phyloP scores from a whole-genome alignment of 139 green algal species.

The Asterochloris sp. region DNA sequence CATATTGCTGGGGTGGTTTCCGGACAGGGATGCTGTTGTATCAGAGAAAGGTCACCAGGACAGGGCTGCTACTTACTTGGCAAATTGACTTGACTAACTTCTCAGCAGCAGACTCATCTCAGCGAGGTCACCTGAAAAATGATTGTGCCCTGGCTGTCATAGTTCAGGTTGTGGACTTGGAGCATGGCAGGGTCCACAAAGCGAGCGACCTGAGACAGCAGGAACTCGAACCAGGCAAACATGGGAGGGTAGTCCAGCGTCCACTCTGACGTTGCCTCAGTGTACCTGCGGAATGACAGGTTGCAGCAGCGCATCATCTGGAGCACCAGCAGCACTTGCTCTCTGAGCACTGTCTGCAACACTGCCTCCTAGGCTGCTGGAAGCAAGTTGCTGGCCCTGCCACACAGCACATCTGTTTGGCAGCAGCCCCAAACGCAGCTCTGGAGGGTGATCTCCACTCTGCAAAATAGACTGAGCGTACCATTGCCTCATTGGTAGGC shows the following conservation, averaged over 20 bases:
- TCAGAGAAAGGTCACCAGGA: no score
- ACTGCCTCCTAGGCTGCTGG: no score
- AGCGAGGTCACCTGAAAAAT: conserved; percentile 60
- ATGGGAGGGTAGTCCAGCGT: conserved; percentile 97
- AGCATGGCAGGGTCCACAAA: conserved; percentile 82
- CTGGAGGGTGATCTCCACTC: not conserved
- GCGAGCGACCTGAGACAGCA: conserved; percentile 56
- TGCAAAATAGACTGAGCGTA: conserved; percentile 20
- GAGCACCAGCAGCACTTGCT: no score
- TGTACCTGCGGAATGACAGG: conserved; percentile 64
- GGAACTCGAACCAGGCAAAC: conserved; percentile 93
- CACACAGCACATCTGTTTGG: not conserved
- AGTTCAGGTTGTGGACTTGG: conserved; percentile 50
- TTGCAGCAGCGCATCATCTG: not conserved
- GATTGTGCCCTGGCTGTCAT: conserved; percentile 65
- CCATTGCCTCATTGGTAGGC: conserved; percentile 68
- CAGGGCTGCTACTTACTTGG: no score
- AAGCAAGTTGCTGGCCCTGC: no score
- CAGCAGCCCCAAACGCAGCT: not conserved
- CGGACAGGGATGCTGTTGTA: no score
- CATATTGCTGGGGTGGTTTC: no score
- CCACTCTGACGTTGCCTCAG: conserved; percentile 84
- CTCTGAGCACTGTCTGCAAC: no score
- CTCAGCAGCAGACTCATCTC: no score
- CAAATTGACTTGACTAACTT: no score